A percentile compares a stretch with the other conserved stretches of the same genome.
These are phyloP conservation scores for Torulaspora indica DNA, from an alignment of 805 yeast genomes.

Conservation along the genomic window DNA sequence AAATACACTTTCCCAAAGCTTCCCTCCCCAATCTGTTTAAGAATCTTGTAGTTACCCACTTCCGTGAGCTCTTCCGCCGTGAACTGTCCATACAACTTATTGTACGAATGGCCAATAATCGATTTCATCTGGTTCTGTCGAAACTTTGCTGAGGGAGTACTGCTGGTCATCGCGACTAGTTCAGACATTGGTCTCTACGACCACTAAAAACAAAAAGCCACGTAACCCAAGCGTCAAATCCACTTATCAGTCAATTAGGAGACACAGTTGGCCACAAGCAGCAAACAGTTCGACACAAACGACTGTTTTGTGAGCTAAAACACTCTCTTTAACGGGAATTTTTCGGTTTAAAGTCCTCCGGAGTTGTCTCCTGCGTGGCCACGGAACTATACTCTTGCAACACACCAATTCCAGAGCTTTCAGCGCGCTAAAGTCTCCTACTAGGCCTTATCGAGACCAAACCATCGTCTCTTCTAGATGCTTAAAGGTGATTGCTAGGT, in stretches of 20 bases:
- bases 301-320: neutral
- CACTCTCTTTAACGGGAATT: neutral
- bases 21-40: slow-evolving; percentile 81
- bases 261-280: neutral
- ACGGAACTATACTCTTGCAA: neutral
- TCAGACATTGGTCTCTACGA: neutral
- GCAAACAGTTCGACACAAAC: neutral
- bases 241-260: neutral
- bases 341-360: neutral
- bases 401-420: neutral
- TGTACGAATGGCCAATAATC: slow-evolving; percentile 58
- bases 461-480: neutral
- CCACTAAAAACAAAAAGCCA: neutral
- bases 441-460: neutral
- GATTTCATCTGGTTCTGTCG: slow-evolving; percentile 34
- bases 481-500: neutral
- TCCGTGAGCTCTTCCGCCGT: slow-evolving; percentile 48
- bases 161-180: slow-evolving; percentile 1
- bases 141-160: slow-evolving; percentile 20
- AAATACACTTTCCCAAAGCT: slow-evolving; percentile 88
- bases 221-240: neutral
- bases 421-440: neutral
- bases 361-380: neutral
- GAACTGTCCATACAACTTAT: slow-evolving; percentile 50
- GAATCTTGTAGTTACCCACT: slow-evolving; percentile 75